Percentiles rank a stretch among this genome's conserved stretches.
phyloP scores from a whole-genome alignment of 2,329 filamentous ascomycete species.

The Septoria linicola region DNA sequence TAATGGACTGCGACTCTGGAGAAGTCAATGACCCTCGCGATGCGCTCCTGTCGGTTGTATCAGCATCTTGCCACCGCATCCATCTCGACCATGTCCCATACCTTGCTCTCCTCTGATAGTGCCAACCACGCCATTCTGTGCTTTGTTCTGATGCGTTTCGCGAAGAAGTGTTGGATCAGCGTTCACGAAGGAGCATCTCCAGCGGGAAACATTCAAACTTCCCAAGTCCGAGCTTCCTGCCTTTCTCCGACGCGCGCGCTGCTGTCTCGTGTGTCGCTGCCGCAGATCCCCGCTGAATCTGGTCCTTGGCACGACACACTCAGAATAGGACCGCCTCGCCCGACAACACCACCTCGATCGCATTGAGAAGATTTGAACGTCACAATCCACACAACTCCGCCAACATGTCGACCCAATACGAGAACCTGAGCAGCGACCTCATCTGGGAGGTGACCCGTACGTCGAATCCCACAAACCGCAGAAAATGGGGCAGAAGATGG shows the following conservation, averaged over 20 bases:
- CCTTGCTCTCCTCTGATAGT: slow-evolving; percentile 97
- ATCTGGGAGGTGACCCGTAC: slow-evolving; percentile 94
- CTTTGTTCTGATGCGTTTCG: neutral
- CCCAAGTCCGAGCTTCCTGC: no score
- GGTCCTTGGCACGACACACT: slow-evolving; percentile 10
- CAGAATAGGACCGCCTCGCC: neutral
- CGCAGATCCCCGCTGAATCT: neutral
- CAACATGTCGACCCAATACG: slow-evolving; percentile 53
- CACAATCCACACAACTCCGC: slow-evolving; percentile 47
- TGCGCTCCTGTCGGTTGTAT: slow-evolving; percentile 72
- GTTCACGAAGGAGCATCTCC: no score
- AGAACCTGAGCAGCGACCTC: slow-evolving; percentile 82
- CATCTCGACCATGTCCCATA: slow-evolving; percentile 41
- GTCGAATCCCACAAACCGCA: slow-evolving; percentile 46
- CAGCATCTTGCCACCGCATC: slow-evolving; percentile 23
- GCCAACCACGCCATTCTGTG: slow-evolving; percentile 44
- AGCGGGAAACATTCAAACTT: no score
- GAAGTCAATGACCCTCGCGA: slow-evolving; percentile 92
- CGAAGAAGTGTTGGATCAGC: neutral
- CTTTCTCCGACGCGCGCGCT: no score
- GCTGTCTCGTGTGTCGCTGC: no score
- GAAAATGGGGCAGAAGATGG: slow-evolving; percentile 7
- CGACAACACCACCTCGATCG: slow-evolving; percentile 7
- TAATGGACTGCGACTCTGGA: slow-evolving; percentile 94
- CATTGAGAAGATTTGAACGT: slow-evolving; percentile 4